Evolutionary conservation across 805 yeast species (phyloP).

Genomic region (Metschnikowia hibisci): DNA sequence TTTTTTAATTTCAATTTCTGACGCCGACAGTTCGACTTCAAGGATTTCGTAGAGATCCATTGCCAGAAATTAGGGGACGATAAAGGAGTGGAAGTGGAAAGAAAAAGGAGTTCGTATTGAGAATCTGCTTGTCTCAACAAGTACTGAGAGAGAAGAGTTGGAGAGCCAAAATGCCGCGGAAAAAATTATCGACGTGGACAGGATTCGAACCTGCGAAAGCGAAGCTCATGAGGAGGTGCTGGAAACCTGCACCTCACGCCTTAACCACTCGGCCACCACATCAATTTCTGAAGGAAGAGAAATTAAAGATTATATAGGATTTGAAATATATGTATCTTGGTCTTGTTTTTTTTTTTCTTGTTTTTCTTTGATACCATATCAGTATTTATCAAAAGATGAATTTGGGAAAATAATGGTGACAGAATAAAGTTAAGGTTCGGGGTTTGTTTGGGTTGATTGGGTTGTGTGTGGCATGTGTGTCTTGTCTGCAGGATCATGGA

Average conservation of each 20-base stretch:
- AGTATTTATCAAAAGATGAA: no score
- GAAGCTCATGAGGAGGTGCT: constrained; percentile 25
- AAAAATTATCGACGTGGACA: constrained; percentile 22
- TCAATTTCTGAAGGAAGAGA: constrained; percentile 3
- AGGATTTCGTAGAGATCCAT: constrained; percentile 56
- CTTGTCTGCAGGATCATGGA: not conserved
- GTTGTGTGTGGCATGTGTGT: not conserved
- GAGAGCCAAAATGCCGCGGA: not conserved
- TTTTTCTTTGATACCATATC: no score
- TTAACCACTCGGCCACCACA: constrained; percentile 27
- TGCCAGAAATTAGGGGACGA: not conserved
- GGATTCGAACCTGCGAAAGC: constrained; percentile 27
- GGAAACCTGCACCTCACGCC: constrained; percentile 25
- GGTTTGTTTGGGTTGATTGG: not conserved
- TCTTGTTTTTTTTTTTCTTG: no score
- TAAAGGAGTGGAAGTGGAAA: not conserved
- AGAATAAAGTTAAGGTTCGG: no score
- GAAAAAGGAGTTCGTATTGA: no score
- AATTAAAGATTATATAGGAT: not conserved
- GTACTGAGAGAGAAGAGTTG: not conserved
- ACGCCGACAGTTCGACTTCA: constrained; percentile 64
- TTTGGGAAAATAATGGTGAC: no score
- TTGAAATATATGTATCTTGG: no score
- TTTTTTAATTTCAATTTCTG: constrained; percentile 67
- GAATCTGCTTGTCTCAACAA: no score